These are phyloP conservation scores for Leptodontidium sp. DNA, from an alignment of 2,329 filamentous ascomycete species.

Conservation along the genomic window DNA sequence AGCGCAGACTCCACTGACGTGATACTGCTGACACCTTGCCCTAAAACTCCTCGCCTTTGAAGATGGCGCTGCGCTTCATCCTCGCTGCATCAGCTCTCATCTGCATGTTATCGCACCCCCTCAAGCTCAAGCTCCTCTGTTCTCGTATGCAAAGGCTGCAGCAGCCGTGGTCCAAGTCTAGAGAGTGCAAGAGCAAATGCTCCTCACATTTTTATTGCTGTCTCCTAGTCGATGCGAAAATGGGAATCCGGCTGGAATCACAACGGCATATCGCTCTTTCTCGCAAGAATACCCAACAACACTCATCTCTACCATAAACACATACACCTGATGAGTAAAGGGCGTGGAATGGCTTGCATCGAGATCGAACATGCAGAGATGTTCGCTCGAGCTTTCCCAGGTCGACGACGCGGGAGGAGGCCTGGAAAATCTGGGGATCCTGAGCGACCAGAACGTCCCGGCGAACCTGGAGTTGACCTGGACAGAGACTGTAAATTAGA, in stretches of 20 bases:
- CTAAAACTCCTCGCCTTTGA: constrained; percentile 6
- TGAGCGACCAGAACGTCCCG: constrained; percentile 12
- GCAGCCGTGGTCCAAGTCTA: constrained; percentile 6
- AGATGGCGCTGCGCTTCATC: constrained; percentile 9
- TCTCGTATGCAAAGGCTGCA: constrained; percentile 1
- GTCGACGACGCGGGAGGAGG: constrained; percentile 12
- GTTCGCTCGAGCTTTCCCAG: constrained; percentile 58
- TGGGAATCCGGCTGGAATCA: constrained; percentile 68
- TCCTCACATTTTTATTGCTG: constrained; percentile 73
- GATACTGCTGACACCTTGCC: neutral
- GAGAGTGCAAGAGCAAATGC: constrained; percentile 54
- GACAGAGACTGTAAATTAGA: constrained; percentile 12
- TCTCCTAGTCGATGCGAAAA: constrained; percentile 71
- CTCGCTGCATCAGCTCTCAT: constrained; percentile 9
- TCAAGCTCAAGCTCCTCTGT: constrained; percentile 11
- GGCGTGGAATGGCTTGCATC: constrained; percentile 75
- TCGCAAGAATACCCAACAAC: constrained; percentile 69
- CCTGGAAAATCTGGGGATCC: constrained; percentile 19
- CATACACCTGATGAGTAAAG: constrained; percentile 53
- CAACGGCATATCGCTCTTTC: constrained; percentile 77
- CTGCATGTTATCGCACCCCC: constrained; percentile 1
- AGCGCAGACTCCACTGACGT: neutral
- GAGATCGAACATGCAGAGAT: constrained; percentile 76
- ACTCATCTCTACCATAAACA: constrained; percentile 72
- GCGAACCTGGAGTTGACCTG: constrained; percentile 7